Conservation (phyloP, 2,329 filamentous ascomycete genomes). For the Colletotrichum musicola region DNA sequence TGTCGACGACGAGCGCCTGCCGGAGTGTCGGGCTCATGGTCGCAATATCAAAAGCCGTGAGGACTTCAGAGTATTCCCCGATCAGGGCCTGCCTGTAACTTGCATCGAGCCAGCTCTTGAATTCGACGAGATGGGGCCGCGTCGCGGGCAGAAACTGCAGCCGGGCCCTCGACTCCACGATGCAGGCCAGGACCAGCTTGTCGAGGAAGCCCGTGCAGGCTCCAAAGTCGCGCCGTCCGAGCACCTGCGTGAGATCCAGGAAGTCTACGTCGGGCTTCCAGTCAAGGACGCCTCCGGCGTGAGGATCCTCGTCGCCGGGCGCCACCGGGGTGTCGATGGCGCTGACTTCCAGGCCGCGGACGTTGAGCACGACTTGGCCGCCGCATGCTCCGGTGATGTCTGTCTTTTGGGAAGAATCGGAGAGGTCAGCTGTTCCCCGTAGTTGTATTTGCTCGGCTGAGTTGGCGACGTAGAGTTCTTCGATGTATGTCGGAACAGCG, state of each 20-base stretch:
- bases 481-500: conserved; percentile 16
- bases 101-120: conserved; percentile 29
- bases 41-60: conserved; percentile 16
- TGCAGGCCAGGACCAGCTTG: conserved; percentile 18
- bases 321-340: not conserved
- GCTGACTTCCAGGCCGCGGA: conserved; percentile 15
- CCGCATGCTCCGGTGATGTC: conserved; percentile 3
- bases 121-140: conserved; percentile 15
- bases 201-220: not conserved
- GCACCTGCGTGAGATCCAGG: not conserved
- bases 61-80: conserved; percentile 5
- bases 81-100: conserved; percentile 19
- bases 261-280: conserved; percentile 36
- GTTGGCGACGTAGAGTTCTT: conserved; percentile 22
- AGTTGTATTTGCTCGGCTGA: not conserved
- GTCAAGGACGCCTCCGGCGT: conserved; percentile 15
- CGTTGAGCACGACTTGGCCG: conserved; percentile 19
- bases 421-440: not conserved
- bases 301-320: not conserved
- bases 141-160: conserved; percentile 30
- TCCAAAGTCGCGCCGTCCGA: not conserved
- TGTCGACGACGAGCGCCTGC: not conserved
- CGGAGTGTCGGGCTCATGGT: not conserved
- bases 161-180: conserved; percentile 25
- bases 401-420: not conserved